Evolutionary conservation across 169 alveolate genomes (phyloP).

Genomic region (Perkinsus marinus): DNA sequence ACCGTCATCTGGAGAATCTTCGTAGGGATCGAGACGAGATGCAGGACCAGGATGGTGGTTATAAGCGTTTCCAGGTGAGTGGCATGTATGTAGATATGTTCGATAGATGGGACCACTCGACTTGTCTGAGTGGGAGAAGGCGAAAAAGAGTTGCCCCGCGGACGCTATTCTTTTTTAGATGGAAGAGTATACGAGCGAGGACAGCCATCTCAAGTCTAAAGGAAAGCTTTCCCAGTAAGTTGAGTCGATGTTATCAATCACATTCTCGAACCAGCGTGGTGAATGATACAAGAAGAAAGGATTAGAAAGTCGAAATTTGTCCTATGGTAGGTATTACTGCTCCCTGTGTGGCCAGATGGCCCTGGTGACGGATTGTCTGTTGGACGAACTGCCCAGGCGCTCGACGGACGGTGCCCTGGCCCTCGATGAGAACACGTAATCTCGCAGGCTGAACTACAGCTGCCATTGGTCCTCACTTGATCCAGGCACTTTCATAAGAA

Average conservation of each 20-base stretch:
- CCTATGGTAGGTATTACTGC: not conserved
- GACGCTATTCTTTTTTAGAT: not conserved
- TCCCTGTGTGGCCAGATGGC: not conserved
- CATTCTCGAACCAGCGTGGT: too few species aligned
- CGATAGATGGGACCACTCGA: too few species aligned
- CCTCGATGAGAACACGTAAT: not conserved
- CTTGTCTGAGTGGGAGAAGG: too few species aligned
- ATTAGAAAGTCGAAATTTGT: not conserved
- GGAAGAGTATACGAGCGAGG: not conserved
- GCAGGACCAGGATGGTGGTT: not conserved
- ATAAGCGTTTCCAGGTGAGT: not conserved
- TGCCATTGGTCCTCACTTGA: not conserved
- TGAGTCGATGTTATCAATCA: too few species aligned
- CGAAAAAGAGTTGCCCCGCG: not conserved
- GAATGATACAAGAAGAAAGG: too few species aligned
- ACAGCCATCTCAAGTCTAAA: not conserved
- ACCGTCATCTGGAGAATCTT: not conserved
- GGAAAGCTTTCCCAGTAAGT: not conserved
- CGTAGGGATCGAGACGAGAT: not conserved
- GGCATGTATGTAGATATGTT: too few species aligned
- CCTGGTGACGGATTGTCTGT: not conserved
- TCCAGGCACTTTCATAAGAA: not conserved
- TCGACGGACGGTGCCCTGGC: not conserved
- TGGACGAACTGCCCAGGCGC: not conserved
- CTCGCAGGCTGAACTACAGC: not conserved